Evolutionary conservation across 441 rosid genomes (phyloP).

Genomic region (Syzygium syzygioides): DNA sequence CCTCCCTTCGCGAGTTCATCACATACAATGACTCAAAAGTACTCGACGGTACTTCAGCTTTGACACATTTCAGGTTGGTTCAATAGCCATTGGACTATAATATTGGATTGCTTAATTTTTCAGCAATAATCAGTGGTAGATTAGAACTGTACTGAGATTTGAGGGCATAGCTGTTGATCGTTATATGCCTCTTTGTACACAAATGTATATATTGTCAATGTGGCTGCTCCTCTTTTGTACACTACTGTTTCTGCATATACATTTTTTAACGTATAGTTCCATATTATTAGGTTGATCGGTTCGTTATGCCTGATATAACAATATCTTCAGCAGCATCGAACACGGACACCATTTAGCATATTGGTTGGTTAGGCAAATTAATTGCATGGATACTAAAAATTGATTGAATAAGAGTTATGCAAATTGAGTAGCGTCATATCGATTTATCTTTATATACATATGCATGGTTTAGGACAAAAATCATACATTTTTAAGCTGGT

Average conservation of each 20-base stretch:
- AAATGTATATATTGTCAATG: not conserved
- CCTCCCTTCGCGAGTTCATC: too few relatives aligned
- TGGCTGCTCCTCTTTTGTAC: not conserved
- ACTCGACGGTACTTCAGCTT: not conserved
- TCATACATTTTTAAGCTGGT: not conserved
- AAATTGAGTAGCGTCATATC: not conserved
- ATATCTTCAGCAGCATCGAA: not conserved
- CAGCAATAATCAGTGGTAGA: not conserved
- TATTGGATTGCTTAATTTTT: not conserved
- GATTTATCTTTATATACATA: not conserved
- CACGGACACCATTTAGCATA: not conserved
- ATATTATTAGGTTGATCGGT: not conserved
- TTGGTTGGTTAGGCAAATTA: not conserved
- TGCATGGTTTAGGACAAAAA: not conserved
- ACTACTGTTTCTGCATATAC: not conserved
- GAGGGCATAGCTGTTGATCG: not conserved
- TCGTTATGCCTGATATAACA: not conserved
- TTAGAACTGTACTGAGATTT: not conserved
- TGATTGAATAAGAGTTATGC: not conserved
- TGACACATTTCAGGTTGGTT: not conserved
- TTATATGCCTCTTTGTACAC: not conserved
- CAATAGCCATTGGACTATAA: not conserved
- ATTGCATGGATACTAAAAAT: too few relatives aligned
- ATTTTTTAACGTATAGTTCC: not conserved
- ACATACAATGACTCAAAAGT: not conserved